Evolutionary conservation across 129 eudicot species (phyloP).

Genomic region (Centaurea solstitialis): DNA sequence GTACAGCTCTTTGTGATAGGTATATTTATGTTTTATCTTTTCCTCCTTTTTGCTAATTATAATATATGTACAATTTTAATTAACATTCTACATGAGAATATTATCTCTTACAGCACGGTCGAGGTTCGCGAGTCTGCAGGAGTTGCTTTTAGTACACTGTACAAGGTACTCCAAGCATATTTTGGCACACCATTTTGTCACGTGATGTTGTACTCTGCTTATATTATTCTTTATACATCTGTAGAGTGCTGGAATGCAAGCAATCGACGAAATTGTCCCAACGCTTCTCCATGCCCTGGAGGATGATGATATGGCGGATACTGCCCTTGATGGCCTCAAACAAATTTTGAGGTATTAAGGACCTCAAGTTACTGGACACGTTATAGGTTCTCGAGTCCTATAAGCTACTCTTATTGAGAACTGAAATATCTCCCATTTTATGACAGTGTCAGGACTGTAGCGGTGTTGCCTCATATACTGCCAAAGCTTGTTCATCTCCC

Average conservation of each 20-base stretch:
- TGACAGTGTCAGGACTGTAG: constrained; percentile 91
- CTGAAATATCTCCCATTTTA: constrained; percentile 1
- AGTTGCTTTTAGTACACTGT: constrained; percentile 88
- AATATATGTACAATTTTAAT: background rate
- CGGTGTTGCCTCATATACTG: constrained; percentile 95
- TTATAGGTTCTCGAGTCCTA: background rate
- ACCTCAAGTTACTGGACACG: background rate
- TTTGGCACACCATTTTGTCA: background rate
- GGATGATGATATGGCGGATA: constrained; percentile 86
- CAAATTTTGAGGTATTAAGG: constrained; percentile 76
- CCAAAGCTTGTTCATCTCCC: constrained; percentile 98
- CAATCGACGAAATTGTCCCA: constrained; percentile 97
- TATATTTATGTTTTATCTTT: constrained; percentile 21
- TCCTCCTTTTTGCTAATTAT: background rate
- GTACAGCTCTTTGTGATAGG: constrained; percentile 99
- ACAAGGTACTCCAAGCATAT: constrained; percentile 60
- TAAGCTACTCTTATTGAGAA: background rate
- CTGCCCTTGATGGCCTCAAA: constrained; percentile 98
- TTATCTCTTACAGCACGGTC: constrained; percentile 39
- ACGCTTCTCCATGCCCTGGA: constrained; percentile 97
- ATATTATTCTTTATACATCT: background rate
- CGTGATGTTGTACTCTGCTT: background rate
- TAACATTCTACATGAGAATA: background rate
- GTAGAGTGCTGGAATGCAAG: constrained; percentile 99
- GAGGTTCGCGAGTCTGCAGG: constrained; percentile 99